A percentile compares a stretch with the other conserved stretches of the same genome.
Conservation (phyloP, 257 asterid species). For the Rauvolfia tetraphylla region DNA sequence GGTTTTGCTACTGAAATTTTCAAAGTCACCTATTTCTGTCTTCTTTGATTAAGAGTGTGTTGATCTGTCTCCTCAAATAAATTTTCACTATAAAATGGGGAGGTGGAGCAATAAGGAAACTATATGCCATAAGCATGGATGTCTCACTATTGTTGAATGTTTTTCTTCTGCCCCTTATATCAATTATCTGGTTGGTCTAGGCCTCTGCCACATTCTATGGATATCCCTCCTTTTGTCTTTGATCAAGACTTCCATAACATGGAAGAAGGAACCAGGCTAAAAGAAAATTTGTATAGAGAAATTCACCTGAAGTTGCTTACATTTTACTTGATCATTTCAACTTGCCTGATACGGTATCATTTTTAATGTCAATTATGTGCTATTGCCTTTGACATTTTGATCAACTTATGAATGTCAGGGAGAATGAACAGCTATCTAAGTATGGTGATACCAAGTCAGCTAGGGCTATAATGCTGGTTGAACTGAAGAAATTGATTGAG, state of each 20-base stretch:
- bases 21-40: background rate
- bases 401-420: constrained; percentile 33
- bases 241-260: background rate
- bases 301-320: background rate
- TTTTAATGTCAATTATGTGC: constrained; percentile 17
- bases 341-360: background rate
- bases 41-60: background rate
- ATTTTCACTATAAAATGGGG: background rate
- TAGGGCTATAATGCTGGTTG: constrained; percentile 45
- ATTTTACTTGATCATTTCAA: background rate
- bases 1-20: background rate
- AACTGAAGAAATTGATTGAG: constrained; percentile 47
- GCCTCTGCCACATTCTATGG: background rate
- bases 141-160: background rate
- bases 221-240: background rate
- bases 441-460: constrained; percentile 54
- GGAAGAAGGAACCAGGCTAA: background rate
- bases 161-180: background rate
- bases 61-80: background rate
- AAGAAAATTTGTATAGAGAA: background rate
- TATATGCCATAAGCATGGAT: background rate
- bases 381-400: constrained; percentile 7
- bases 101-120: background rate
- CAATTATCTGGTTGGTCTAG: background rate
- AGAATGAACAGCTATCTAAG: constrained; percentile 47